Base-by-base conservation (phyloP, 768 basidiomycete genomes). In the Tephrocybe sp. region DNA sequence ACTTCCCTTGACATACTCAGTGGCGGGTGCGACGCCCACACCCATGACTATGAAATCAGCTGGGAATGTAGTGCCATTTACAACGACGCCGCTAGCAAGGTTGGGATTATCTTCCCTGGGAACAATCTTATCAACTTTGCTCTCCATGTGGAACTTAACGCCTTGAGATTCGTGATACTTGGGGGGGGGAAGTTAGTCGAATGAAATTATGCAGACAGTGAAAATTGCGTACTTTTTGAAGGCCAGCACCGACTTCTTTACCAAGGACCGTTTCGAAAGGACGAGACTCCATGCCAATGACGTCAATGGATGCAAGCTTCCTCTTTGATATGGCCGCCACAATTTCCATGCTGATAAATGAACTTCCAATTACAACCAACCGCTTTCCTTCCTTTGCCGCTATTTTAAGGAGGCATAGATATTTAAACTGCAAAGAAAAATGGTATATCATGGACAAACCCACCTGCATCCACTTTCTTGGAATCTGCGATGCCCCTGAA, bases 331-430 rank as follows among this genome's bases (percentile, higher is more conserved):
- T 68, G 0, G 90, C 87, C n/a, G 73, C 77, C 6, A 91, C 90
- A n/a, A 92, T 73, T 64, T 94, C 90, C 91, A 97, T 91, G 48
- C 87, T 83, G 59, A 97, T 97, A 71, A 95, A 97, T 12, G 87
- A 90, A 42, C 84, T 87, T 2, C 94, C 94, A 54, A 96, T 86
- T 11, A 95, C 79, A 26, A 92, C 91, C 51, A 87, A 65, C 41
- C 75, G 74, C 67, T 92, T 89, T 27, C 87, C 86, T 55, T 89
- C 86, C 68, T 87, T 71, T 28, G 78, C 78, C 41, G 77, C 84
- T 87, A 32, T n/a, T n/a, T n/a, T n/a, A n/a, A n/a, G n/a, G n/a
- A n/a, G n/a, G n/a, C n/a, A n/a, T n/a, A n/a, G n/a, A n/a, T n/a
- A n/a, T n/a, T n/a, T n/a, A n/a, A n/a, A n/a, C n/a, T n/a, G n/a